Evolutionary conservation across 768 basidiomycete species (phyloP).

Genomic region (Termitomyces titanicus): DNA sequence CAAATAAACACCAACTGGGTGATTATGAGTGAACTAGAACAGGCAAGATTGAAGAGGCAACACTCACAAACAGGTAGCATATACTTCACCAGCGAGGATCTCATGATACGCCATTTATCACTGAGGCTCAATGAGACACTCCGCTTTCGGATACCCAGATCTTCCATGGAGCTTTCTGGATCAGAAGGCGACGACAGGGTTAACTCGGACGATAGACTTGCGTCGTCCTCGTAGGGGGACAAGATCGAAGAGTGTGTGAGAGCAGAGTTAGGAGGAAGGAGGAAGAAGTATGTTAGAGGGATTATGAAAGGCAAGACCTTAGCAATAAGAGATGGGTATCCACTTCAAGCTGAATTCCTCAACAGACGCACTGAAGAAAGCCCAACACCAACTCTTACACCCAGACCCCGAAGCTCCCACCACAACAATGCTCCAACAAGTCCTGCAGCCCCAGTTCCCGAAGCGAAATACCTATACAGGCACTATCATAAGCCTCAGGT

Average conservation of each 20-base stretch:
- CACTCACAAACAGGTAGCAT: constrained; percentile 87
- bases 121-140: constrained; percentile 50
- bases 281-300: constrained; percentile 69
- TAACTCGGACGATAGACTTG: constrained; percentile 21
- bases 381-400: constrained; percentile 80
- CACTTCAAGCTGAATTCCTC: no score
- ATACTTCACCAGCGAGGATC: constrained; percentile 74
- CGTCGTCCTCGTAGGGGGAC: constrained; percentile 33
- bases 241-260: constrained; percentile 41
- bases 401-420: constrained; percentile 90
- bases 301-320: constrained; percentile 82
- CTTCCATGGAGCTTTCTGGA: constrained; percentile 35
- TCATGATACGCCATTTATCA: constrained; percentile 81
- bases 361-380: constrained; percentile 63
- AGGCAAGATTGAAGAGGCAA: constrained; percentile 14
- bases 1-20: constrained; percentile 38
- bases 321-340: background rate
- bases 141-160: constrained; percentile 38
- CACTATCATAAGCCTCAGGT: background rate
- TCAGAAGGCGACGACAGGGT: constrained; percentile 29
- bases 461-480: constrained; percentile 73
- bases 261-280: constrained; percentile 61
- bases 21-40: background rate
- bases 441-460: constrained; percentile 93
- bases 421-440: constrained; percentile 89